Percentiles rank a stretch among this genome's conserved stretches.
Evolutionary conservation across 768 basidiomycete genomes (phyloP).

Genomic region (Hericium erinaceus): DNA sequence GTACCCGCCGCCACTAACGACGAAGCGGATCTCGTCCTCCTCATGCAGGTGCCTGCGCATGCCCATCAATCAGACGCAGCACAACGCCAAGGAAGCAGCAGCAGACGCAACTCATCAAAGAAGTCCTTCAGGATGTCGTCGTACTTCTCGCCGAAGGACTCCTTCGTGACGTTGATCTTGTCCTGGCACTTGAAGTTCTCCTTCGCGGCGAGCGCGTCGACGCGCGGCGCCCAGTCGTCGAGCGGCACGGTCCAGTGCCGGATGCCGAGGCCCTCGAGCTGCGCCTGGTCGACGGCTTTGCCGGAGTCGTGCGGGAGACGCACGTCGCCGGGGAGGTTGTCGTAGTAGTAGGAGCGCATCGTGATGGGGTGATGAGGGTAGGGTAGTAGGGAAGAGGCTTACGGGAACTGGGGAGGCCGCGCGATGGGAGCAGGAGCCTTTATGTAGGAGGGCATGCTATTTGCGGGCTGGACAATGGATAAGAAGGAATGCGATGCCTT

Average conservation of each 20-base stretch:
- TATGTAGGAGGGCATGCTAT: too few species aligned
- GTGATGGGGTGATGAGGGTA: background rate
- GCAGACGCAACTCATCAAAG: slow-evolving; percentile 60
- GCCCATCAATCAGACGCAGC: background rate
- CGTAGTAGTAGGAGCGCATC: slow-evolving; percentile 72
- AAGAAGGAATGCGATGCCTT: too few species aligned
- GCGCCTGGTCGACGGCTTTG: slow-evolving; percentile 38
- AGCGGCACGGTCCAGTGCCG: slow-evolving; percentile 60
- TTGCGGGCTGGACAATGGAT: too few species aligned
- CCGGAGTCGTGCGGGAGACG: slow-evolving; percentile 69
- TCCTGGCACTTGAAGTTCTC: slow-evolving; percentile 81
- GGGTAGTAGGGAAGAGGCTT: background rate
- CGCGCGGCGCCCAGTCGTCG: slow-evolving; percentile 40
- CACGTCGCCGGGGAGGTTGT: slow-evolving; percentile 73
- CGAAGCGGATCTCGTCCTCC: slow-evolving; percentile 91
- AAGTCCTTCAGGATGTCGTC: slow-evolving; percentile 77
- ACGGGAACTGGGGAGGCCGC: too few species aligned
- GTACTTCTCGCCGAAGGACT: slow-evolving; percentile 73
- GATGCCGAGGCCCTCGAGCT: slow-evolving; percentile 52
- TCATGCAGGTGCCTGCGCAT: slow-evolving; percentile 80
- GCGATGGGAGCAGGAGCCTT: too few species aligned
- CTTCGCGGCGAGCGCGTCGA: slow-evolving; percentile 58
- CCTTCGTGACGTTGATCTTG: slow-evolving; percentile 65
- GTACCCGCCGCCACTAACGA: slow-evolving; percentile 80
- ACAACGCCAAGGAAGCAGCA: background rate